Evolutionary conservation across 768 basidiomycete genomes (phyloP).

Genomic region (Saitozyma sp.): DNA sequence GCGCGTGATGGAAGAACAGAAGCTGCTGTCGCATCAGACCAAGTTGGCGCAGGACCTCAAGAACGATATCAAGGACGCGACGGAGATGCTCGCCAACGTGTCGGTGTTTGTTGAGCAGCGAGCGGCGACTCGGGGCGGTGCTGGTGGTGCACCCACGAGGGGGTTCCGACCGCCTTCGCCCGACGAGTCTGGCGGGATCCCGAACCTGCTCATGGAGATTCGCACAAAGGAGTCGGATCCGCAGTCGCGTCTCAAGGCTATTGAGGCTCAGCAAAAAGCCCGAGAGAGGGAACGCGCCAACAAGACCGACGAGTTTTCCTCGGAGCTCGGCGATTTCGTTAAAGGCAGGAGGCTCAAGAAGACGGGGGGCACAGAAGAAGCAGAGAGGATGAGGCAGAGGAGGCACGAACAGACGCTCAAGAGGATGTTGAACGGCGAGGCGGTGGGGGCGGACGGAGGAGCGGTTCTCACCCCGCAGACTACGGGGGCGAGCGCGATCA

Average conservation of each 20-base stretch:
- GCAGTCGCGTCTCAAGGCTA: constrained; percentile 82
- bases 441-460: constrained; percentile 2
- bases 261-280: constrained; percentile 79
- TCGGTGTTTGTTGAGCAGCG: constrained; percentile 70
- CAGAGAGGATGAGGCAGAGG: constrained; percentile 80
- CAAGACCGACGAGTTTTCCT: constrained; percentile 70
- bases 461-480: constrained; percentile 25
- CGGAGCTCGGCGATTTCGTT: constrained; percentile 84
- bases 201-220: constrained; percentile 73
- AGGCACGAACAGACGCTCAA: constrained; percentile 80
- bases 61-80: constrained; percentile 88
- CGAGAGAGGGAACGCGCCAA: constrained; percentile 71
- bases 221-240: constrained; percentile 78
- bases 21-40: constrained; percentile 88
- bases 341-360: constrained; percentile 82
- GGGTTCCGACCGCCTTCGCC: constrained; percentile 64
- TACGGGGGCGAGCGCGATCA: constrained; percentile 19
- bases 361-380: constrained; percentile 93
- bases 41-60: constrained; percentile 82
- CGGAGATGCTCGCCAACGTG: constrained; percentile 80
- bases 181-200: constrained; percentile 75
- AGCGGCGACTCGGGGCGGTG: neutral
- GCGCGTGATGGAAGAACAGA: constrained; percentile 95
- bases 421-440: constrained; percentile 68
- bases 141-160: constrained; percentile 45